A percentile compares a stretch with the other conserved stretches of the same genome.
Evolutionary conservation across 2,329 filamentous ascomycete species (phyloP).

Genomic region (Coniochaeta ligniaria): DNA sequence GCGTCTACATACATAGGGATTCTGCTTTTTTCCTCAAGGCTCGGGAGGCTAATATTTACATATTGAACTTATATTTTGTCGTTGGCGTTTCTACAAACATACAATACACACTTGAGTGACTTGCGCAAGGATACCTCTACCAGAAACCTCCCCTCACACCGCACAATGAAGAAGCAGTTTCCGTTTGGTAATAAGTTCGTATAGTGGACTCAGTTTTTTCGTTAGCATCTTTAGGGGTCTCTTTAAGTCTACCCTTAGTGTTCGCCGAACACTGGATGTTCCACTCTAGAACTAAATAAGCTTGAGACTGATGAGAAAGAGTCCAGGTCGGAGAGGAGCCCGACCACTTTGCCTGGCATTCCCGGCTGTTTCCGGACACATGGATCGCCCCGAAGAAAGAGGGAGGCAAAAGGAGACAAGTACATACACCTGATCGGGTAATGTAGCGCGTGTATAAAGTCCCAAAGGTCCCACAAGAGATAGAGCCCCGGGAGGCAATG

Average conservation of each 20-base stretch:
- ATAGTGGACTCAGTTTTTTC: neutral
- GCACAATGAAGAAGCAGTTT: neutral
- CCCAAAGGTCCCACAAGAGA: too few relatives aligned
- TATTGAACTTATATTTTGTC: neutral
- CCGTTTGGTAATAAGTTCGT: neutral
- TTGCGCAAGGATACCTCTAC: neutral
- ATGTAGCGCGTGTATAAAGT: too few relatives aligned
- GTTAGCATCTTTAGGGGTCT: neutral
- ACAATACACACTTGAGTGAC: too few relatives aligned
- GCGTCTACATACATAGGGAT: neutral
- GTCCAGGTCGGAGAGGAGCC: neutral
- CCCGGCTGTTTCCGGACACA: neutral
- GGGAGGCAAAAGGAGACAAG: neutral
- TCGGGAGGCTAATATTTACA: neutral
- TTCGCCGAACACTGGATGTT: neutral
- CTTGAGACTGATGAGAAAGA: too few relatives aligned
- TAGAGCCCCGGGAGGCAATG: too few relatives aligned
- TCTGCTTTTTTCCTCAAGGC: neutral
- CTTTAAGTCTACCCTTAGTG: too few relatives aligned
- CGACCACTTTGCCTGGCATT: neutral
- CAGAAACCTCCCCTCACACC: too few relatives aligned
- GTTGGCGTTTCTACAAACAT: neutral
- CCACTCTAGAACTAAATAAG: neutral
- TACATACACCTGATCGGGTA: too few relatives aligned
- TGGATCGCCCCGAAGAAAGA: neutral